These are phyloP conservation scores for Wilcoxina mikolae DNA, from an alignment of 495 filamentous ascomycete genomes.

Conservation along the genomic window DNA sequence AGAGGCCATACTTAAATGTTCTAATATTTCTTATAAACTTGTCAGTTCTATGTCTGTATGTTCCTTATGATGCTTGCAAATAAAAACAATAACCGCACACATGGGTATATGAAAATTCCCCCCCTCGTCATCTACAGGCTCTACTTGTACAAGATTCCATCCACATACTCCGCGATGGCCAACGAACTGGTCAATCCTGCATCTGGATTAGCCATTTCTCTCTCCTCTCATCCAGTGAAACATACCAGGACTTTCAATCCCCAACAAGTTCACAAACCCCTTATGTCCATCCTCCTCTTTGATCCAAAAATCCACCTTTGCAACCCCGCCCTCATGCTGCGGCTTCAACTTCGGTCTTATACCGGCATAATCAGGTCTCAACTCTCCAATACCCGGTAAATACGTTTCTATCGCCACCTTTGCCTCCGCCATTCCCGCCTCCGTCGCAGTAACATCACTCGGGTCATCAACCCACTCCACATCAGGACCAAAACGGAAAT, in stretches of 20 bases:
- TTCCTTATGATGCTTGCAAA: not conserved
- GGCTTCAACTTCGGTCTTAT: slow-evolving; percentile 73
- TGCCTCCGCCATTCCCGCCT: slow-evolving; percentile 48
- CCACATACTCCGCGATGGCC: slow-evolving; percentile 77
- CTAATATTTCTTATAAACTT: not conserved
- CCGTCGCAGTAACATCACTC: slow-evolving; percentile 33
- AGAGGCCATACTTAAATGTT: not conserved
- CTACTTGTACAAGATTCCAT: slow-evolving; percentile 50
- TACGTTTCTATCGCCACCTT: slow-evolving; percentile 62
- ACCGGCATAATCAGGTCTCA: slow-evolving; percentile 77
- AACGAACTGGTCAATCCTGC: slow-evolving; percentile 59
- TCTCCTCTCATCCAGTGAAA: not conserved
- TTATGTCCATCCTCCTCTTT: slow-evolving; percentile 61
- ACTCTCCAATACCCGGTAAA: slow-evolving; percentile 54
- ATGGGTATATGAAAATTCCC: not conserved
- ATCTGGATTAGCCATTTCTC: not conserved
- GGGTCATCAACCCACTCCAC: slow-evolving; percentile 77
- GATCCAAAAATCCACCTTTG: slow-evolving; percentile 77
- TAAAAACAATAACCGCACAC: no score
- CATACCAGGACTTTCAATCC: slow-evolving; percentile 80
- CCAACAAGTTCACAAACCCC: slow-evolving; percentile 84
- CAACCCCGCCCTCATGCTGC: slow-evolving; percentile 41
- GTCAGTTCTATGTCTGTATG: no score
- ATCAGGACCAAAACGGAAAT: slow-evolving; percentile 85
- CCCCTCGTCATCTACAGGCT: not conserved